Evolutionary conservation across 2,329 filamentous ascomycete genomes (phyloP).

Genomic region (Escovopsis sp.): DNA sequence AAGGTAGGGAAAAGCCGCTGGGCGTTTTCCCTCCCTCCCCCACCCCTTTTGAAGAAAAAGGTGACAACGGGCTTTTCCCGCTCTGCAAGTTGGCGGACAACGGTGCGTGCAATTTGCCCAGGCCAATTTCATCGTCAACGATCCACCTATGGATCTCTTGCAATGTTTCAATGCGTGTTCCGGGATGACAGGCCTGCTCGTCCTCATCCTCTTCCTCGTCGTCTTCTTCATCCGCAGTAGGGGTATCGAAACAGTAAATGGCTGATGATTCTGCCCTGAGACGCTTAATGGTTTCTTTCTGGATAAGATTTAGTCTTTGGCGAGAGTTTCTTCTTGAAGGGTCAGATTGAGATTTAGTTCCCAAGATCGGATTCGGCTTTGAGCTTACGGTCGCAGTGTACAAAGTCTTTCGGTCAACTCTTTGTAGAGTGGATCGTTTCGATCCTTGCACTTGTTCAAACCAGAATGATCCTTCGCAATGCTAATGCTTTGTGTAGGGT

Average conservation of each 20-base stretch:
- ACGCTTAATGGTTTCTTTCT: background rate
- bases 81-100: background rate
- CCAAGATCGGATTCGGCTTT: too few relatives aligned
- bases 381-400: background rate
- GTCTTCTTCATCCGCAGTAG: background rate
- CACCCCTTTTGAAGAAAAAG: conserved; percentile 30
- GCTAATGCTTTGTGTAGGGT: background rate
- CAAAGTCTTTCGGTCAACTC: background rate
- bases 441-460: conserved; percentile 7
- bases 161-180: background rate
- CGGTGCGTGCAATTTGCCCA: conserved; percentile 9
- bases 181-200: background rate
- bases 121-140: too few relatives aligned
- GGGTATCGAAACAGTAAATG: background rate
- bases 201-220: background rate
- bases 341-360: too few relatives aligned
- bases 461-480: conserved; percentile 10
- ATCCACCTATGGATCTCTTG: conserved; percentile 2
- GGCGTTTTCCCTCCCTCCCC: conserved; percentile 19
- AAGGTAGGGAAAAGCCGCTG: conserved; percentile 24
- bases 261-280: background rate
- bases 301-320: background rate
- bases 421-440: conserved; percentile 4
- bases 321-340: background rate
- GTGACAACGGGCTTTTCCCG: conserved; percentile 13